phyloP scores from a whole-genome alignment of 345 rosid genomes.

The Pugionium cornutum region DNA sequence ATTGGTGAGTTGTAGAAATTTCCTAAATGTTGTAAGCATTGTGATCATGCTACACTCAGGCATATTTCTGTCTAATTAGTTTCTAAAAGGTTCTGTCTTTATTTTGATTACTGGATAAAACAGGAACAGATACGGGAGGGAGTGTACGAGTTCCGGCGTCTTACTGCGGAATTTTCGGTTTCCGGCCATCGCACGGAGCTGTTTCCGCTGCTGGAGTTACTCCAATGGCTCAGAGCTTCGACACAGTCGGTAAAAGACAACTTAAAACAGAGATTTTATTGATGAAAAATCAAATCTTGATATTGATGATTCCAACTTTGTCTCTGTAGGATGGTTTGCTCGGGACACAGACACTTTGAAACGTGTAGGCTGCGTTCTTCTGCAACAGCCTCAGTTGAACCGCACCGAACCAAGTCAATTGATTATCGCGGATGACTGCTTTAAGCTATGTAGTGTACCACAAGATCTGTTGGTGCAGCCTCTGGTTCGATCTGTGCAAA shows the following conservation, averaged over 20 bases:
- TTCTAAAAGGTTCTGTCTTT: conserved; percentile 23
- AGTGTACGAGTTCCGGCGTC: conserved; percentile 89
- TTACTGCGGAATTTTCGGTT: conserved; percentile 75
- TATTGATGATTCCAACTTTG: conserved; percentile 19
- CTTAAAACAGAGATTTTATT: neutral
- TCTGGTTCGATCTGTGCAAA: conserved; percentile 57
- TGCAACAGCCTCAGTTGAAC: conserved; percentile 46
- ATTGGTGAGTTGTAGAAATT: conserved; percentile 49
- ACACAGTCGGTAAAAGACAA: conserved; percentile 77
- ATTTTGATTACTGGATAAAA: neutral
- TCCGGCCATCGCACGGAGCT: conserved; percentile 68
- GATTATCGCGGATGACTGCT: conserved; percentile 73
- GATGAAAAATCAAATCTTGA: neutral
- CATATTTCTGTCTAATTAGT: neutral
- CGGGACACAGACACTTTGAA: conserved; percentile 65
- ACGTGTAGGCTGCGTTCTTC: conserved; percentile 61
- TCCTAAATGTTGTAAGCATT: neutral
- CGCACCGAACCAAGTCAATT: conserved; percentile 49
- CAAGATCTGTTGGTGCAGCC: conserved; percentile 47
- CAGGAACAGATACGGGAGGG: conserved; percentile 95
- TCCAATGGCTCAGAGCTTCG: conserved; percentile 90
- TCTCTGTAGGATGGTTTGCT: conserved; percentile 86
- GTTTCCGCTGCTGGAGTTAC: conserved; percentile 64
- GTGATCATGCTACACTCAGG: neutral
- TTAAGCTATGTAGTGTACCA: conserved; percentile 65